phyloP scores from a whole-genome alignment of 495 filamentous ascomycete species.

The Letharia lupina region DNA sequence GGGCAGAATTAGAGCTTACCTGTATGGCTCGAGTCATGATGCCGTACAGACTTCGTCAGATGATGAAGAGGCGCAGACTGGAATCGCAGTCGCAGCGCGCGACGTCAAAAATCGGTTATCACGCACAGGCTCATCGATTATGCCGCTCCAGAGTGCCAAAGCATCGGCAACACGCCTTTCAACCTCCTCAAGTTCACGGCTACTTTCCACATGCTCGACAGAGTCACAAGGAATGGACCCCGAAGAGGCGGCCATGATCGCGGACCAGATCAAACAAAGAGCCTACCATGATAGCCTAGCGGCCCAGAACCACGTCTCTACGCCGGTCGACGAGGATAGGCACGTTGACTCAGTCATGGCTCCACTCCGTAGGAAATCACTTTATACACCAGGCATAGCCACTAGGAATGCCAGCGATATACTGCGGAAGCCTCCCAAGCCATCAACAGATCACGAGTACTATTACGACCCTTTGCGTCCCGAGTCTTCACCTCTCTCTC shows the following conservation, averaged over 20 bases:
- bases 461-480: conserved; percentile 24
- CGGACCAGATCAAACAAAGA: conserved; percentile 25
- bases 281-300: conserved; percentile 23
- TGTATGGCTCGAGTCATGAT: conserved; percentile 21
- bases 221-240: conserved; percentile 15
- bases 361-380: conserved; percentile 40
- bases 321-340: conserved; percentile 25
- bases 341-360: conserved; percentile 30
- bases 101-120: conserved; percentile 21
- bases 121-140: conserved; percentile 17
- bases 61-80: conserved; percentile 19
- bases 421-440: conserved; percentile 24
- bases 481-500: conserved; percentile 22
- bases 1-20: conserved; percentile 23
- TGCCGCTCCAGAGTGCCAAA: conserved; percentile 20
- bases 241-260: conserved; percentile 20
- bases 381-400: conserved; percentile 43
- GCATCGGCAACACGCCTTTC: conserved; percentile 21
- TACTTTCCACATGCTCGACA: conserved; percentile 5
- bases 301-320: conserved; percentile 23
- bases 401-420: conserved; percentile 36
- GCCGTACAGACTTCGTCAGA: conserved; percentile 19
- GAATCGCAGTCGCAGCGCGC: conserved; percentile 16
- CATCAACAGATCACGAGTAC: conserved; percentile 21
- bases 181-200: conserved; percentile 13